These are phyloP conservation scores for Kwoniella europaea DNA, from an alignment of 768 basidiomycete species.

Conservation along the genomic window DNA sequence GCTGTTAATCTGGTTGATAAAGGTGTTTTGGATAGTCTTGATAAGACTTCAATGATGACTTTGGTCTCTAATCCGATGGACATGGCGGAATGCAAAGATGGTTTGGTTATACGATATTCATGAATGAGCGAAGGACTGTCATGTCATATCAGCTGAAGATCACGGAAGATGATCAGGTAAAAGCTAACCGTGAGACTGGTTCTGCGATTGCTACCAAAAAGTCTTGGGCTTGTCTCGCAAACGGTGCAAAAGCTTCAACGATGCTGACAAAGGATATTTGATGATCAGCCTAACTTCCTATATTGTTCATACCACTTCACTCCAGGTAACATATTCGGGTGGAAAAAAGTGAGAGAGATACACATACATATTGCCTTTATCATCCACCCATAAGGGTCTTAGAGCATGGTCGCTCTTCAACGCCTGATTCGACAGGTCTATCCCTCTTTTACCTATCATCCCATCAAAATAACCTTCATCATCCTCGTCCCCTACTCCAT, in stretches of 20 bases:
- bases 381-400: constrained; percentile 87
- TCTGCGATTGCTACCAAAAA: constrained; percentile 97
- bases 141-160: constrained; percentile 6
- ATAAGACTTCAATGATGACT: constrained; percentile 90
- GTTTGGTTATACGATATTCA: constrained; percentile 97
- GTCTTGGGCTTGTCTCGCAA: constrained; percentile 97
- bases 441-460: constrained; percentile 33
- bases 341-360: no score
- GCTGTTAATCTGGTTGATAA: constrained; percentile 83
- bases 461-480: constrained; percentile 39
- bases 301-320: not conserved
- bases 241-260: constrained; percentile 95
- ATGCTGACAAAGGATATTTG: constrained; percentile 70
- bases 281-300: constrained; percentile 62
- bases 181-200: constrained; percentile 91
- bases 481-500: constrained; percentile 33
- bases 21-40: constrained; percentile 72
- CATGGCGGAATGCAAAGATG: constrained; percentile 97
- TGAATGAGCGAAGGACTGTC: constrained; percentile 93
- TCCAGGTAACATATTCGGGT: not conserved
- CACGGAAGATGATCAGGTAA: no score
- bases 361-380: constrained; percentile 57
- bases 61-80: constrained; percentile 97
- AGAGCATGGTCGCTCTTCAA: constrained; percentile 89
- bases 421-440: constrained; percentile 65